Evolutionary conservation across 306 rosid genomes (phyloP).

Genomic region (Vigna reflexopilosa): DNA sequence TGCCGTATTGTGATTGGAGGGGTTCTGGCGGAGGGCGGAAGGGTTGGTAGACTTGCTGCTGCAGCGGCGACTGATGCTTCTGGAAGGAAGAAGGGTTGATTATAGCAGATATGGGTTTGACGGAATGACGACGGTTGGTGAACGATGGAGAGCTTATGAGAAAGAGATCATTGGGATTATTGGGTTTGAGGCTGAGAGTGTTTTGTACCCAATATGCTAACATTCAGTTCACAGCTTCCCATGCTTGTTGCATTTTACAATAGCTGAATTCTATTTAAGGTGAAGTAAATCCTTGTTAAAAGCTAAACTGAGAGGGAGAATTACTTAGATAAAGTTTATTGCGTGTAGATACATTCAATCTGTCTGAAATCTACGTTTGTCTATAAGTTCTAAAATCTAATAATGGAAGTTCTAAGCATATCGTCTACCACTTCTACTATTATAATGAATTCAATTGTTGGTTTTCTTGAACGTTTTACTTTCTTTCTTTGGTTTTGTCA

Average conservation of each 20-base stretch:
- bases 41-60: constrained; percentile 77
- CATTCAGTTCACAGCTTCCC: no score
- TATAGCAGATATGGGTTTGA: constrained; percentile 28
- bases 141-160: background rate
- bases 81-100: constrained; percentile 11
- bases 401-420: constrained; percentile 21
- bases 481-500: constrained; percentile 23
- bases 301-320: no score
- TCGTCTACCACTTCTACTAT: constrained; percentile 14
- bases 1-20: constrained; percentile 50
- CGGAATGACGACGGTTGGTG: background rate
- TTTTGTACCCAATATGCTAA: no score
- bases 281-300: no score
- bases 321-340: no score
- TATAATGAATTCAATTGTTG: constrained; percentile 26
- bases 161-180: background rate
- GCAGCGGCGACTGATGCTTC: background rate
- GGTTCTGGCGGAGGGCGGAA: constrained; percentile 79
- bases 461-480: background rate
- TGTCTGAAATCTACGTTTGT: no score
- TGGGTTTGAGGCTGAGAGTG: constrained; percentile 12
- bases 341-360: no score
- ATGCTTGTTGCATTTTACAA: no score
- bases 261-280: no score
- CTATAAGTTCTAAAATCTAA: background rate